Percentiles rank a stretch among this genome's conserved stretches.
phyloP scores from a whole-genome alignment of 129 eudicot species.

The Pittosporum tobira region DNA sequence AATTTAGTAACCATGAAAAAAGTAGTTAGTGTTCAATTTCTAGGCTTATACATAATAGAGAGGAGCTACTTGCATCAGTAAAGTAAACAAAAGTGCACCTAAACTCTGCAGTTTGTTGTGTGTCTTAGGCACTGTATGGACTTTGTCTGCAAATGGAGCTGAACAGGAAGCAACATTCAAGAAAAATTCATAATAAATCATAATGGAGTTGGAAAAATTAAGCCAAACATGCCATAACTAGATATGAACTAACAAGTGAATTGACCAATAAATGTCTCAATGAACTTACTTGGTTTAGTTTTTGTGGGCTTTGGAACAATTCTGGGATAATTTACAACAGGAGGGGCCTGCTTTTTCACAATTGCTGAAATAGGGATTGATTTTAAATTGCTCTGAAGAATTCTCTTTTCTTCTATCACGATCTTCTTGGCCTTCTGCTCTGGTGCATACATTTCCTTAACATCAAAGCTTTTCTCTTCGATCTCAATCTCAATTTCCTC shows the following conservation, averaged over 20 bases:
- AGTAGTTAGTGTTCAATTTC: conserved; percentile 5
- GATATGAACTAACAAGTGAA: not conserved
- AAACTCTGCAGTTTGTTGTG: conserved; percentile 55
- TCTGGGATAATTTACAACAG: conserved; percentile 33
- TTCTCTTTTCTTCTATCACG: conserved; percentile 40
- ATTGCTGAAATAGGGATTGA: conserved; percentile 29
- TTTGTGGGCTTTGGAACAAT: conserved; percentile 29
- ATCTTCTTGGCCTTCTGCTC: conserved; percentile 26
- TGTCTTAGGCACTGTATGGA: conserved; percentile 35
- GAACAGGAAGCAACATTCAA: conserved; percentile 5
- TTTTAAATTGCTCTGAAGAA: conserved; percentile 30
- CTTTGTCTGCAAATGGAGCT: conserved; percentile 24
- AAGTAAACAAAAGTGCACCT: conserved; percentile 29
- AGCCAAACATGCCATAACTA: not conserved
- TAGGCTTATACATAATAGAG: not conserved
- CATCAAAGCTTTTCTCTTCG: conserved; percentile 38
- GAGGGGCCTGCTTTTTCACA: conserved; percentile 32
- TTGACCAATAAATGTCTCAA: not conserved
- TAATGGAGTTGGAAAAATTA: not conserved
- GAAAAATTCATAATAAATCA: not conserved
- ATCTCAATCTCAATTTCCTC: conserved; percentile 19
- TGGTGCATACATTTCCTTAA: conserved; percentile 30
- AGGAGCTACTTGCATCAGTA: not conserved
- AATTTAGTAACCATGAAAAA: conserved; percentile 2
- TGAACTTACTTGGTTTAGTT: conserved; percentile 40